Percentiles rank a stretch among this genome's conserved stretches.
Conservation (phyloP, 2,329 filamentous ascomycete genomes). For the Cladosporium sp. region DNA sequence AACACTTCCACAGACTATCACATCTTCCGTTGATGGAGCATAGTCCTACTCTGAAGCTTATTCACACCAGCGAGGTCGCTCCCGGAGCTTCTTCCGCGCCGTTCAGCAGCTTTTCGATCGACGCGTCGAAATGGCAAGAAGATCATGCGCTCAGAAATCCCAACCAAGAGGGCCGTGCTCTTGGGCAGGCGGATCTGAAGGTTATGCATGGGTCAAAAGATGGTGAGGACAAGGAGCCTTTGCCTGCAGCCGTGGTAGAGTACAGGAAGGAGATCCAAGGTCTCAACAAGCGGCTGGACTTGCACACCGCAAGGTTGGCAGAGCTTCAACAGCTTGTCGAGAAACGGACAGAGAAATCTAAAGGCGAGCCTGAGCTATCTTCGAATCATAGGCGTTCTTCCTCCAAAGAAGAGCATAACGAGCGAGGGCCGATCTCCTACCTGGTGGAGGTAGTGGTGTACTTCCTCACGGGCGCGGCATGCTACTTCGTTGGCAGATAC, state of each 20-base stretch:
- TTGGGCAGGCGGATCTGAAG: background rate
- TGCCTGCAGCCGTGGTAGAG: background rate
- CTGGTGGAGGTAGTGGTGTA: no score
- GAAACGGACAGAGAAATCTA: background rate
- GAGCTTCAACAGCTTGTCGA: background rate
- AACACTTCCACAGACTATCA: conserved; percentile 36
- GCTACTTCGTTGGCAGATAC: no score
- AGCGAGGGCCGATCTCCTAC: no score
- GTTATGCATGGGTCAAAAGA: background rate
- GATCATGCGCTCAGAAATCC: background rate
- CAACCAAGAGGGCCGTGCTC: background rate
- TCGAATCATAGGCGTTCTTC: no score
- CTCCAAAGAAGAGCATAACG: no score
- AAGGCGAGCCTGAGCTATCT: background rate
- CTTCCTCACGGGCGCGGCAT: no score
- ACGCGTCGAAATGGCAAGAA: background rate
- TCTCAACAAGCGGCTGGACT: background rate
- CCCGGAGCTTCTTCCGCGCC: background rate
- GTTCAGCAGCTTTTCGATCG: background rate
- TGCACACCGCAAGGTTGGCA: background rate
- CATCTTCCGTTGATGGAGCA: conserved; percentile 33
- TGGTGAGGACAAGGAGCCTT: background rate
- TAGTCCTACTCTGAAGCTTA: conserved; percentile 34
- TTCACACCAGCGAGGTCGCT: conserved; percentile 33
- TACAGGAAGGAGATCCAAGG: background rate